Base-by-base conservation (phyloP, 768 basidiomycete species). In the Ramaria sp. region DNA sequence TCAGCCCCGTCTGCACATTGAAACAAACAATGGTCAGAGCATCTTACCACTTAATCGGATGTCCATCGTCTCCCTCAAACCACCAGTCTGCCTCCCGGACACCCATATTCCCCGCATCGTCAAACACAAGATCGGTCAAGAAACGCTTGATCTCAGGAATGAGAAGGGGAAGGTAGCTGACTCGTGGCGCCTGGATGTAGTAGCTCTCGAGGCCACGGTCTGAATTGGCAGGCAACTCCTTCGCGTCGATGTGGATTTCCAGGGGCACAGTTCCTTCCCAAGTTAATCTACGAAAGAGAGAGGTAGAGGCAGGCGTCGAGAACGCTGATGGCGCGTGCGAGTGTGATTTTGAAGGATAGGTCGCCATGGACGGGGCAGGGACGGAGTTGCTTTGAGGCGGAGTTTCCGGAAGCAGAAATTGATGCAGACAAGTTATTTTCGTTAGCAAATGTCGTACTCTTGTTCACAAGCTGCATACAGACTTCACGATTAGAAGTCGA, bases 41-140 rank as follows among this genome's bases (percentile, higher is more conserved):
- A 51, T 9, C 82, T 60, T 57, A 95, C 95, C 95, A 97, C 72
- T 92, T 91, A 63, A 94, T 76, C 50, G 88, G 66, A 6, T 77
- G 80, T 31, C 90, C 89, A 62, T 83, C 86, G 53, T 88, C 87
- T 60, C 84, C 87, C 70, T 96, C 92, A 68, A 99, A 96, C 96
- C 95, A 98, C 89, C 95, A 92, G 53, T 94, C 88, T 57, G 90
- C 88, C 62, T 93, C 90, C 65, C 87, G 88, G 59, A 94, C 71
- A 10, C 76, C 64, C 59, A 83, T 84, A 4, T 83, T 82, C 31
- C 86, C 84, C 37, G 80, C 77, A 64, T 95, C 92, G 66, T 96
- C 91, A 64, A 97, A 86, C 12, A 94, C 89, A 54, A 97, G 83
- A 61, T 96, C 90, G 75, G 89, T 84, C 60, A 98, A 77, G 70